Evolutionary conservation across 2,329 filamentous ascomycete genomes (phyloP).

Genomic region (Clonostachys chloroleuca): DNA sequence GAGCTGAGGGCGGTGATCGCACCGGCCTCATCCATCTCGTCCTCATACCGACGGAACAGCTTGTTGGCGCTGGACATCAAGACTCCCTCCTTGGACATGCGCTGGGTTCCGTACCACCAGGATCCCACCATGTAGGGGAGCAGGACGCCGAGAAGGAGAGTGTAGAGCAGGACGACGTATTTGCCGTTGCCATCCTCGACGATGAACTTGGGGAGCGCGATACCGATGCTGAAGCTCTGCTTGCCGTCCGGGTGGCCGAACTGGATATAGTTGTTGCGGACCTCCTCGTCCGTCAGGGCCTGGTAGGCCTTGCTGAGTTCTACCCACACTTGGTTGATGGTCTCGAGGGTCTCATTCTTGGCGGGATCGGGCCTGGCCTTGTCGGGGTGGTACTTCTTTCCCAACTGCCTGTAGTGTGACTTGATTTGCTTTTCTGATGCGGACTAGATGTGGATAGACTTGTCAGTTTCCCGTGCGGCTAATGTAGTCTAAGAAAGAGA

Average conservation of each 20-base stretch:
- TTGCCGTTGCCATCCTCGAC: slow-evolving; percentile 92
- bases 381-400: slow-evolving; percentile 86
- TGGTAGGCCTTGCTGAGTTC: slow-evolving; percentile 98
- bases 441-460: slow-evolving; percentile 42
- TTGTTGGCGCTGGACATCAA: slow-evolving; percentile 91
- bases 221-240: slow-evolving; percentile 96
- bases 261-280: slow-evolving; percentile 94
- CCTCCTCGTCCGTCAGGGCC: slow-evolving; percentile 92
- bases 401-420: slow-evolving; percentile 81
- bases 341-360: slow-evolving; percentile 86
- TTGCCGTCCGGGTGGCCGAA: slow-evolving; percentile 97
- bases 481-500: not conserved
- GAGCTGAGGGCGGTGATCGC: slow-evolving; percentile 78
- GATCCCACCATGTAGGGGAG: slow-evolving; percentile 90
- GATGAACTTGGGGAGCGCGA: slow-evolving; percentile 89
- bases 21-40: slow-evolving; percentile 74
- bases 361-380: slow-evolving; percentile 78
- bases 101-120: slow-evolving; percentile 98
- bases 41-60: slow-evolving; percentile 89
- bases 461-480: not conserved
- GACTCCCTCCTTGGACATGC: slow-evolving; percentile 88
- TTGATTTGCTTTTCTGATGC: slow-evolving; percentile 89
- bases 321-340: slow-evolving; percentile 83
- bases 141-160: slow-evolving; percentile 79
- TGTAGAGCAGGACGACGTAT: slow-evolving; percentile 89